Percentiles rank a stretch among this genome's conserved stretches.
Evolutionary conservation across 1,139 yeast genomes (phyloP).

Genomic region (Scheffersomyces stambukii): DNA sequence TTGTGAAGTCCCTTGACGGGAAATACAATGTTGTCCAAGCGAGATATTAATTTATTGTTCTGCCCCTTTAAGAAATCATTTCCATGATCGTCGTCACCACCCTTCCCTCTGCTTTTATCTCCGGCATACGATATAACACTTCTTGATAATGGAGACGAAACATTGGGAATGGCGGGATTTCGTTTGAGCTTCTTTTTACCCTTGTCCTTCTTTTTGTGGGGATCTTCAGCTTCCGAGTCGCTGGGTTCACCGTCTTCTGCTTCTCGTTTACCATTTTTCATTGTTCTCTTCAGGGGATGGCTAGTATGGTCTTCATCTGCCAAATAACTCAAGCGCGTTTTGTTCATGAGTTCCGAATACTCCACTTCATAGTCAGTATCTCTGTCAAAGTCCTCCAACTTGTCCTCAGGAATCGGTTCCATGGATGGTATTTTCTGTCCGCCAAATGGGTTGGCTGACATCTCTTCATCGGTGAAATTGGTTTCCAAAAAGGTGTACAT

Average conservation of each 20-base stretch:
- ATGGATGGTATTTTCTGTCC: constrained; percentile 45
- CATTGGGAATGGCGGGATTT: constrained; percentile 6
- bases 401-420: constrained; percentile 34
- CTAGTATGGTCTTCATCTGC: constrained; percentile 38
- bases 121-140: constrained; percentile 5
- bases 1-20: constrained; percentile 19
- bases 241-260: constrained; percentile 15
- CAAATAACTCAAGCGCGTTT: constrained; percentile 55
- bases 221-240: constrained; percentile 8
- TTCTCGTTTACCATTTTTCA: constrained; percentile 24
- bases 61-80: too few species aligned
- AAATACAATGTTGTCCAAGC: constrained; percentile 7
- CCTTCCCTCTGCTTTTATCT: constrained; percentile 1
- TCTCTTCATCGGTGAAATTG: constrained; percentile 47
- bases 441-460: constrained; percentile 66
- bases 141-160: constrained; percentile 11
- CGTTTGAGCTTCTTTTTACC: constrained; percentile 7
- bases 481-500: constrained; percentile 79
- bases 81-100: too few species aligned
- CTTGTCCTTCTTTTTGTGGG: constrained; percentile 1
- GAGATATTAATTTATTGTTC: neutral
- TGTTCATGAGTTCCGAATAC: constrained; percentile 68
- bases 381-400: constrained; percentile 47
- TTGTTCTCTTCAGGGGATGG: constrained; percentile 33
- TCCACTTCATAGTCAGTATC: constrained; percentile 70